Evolutionary conservation across 208 protist genomes (phyloP), one percentile per base, ranked within the genome.

Genomic region (Leishmania guyanensis): DNA sequence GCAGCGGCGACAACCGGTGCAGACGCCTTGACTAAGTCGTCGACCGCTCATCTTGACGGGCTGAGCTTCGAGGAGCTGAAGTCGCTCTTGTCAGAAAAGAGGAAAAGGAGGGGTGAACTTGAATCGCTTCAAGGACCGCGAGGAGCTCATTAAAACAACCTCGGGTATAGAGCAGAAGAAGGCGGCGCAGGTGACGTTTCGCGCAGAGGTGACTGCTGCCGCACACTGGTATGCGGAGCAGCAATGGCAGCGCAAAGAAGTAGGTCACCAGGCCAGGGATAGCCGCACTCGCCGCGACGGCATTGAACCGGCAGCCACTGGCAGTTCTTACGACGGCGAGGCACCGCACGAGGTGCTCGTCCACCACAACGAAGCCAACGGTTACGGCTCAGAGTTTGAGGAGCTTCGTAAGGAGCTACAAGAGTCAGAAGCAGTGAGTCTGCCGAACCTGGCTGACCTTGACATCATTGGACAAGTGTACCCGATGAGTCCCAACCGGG

Each of bases 11-110:
- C 80, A 9, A 39, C 66, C 17, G 4, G 12, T 68, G 43, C 46
- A 56, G 70, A 22, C 48, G 48, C 70, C 48, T 50, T 29, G 6
- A 50, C 69, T 46, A 33, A 73, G 33, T 54, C 58, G 9, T 17
- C 66, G 33, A 70, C 74, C 22, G 76, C 76, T 29, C 62, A 85
- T 58, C 65, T 85, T 6, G 62, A 71, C 20, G 62, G 22, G 17
- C 26, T 85, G 64, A 78, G 71, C 26, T 33, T 79, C 12, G 82
- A 84, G 22, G 86, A 89, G 29, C 84, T 89, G 46, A 87, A 83
- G 62, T 33, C 69, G 50, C n/a, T 85, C 39, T 53, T 89, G 39
- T 77, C 72, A 8, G 86, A 89, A 26, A 89, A 85, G n/a, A 89
- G 76, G 43, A 50, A 84, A 89, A 6, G 84, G 84, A 33, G 53